A percentile compares a stretch with the other conserved stretches of the same genome.
phyloP scores from a whole-genome alignment of 192 early-diverging fungal genomes.

The Gryganskiella cystojenkinii region DNA sequence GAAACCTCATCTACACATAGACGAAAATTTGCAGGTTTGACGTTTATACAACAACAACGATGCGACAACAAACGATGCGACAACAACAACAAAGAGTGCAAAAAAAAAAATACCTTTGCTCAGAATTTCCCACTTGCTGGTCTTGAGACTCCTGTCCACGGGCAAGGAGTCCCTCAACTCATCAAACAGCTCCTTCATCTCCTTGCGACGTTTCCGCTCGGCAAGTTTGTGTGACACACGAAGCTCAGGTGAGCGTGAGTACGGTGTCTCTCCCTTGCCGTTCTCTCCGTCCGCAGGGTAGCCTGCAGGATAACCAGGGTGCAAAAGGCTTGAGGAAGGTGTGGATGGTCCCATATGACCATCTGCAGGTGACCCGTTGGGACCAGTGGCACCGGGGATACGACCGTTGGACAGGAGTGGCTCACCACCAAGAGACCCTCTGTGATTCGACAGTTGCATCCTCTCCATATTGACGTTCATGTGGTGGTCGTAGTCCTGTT shows the following conservation, averaged over 20 bases:
- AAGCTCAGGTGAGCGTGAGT: constrained; percentile 81
- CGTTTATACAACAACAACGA: constrained; percentile 13
- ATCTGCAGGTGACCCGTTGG: not conserved
- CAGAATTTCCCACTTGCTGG: constrained; percentile 93
- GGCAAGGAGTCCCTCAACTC: constrained; percentile 83
- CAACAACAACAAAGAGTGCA: too few relatives aligned
- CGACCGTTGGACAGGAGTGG: not conserved
- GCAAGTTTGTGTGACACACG: constrained; percentile 89
- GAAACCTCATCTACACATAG: too few relatives aligned
- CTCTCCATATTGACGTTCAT: constrained; percentile 48
- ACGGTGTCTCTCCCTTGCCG: constrained; percentile 63
- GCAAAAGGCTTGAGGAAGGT: constrained; percentile 7
- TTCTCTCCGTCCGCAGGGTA: constrained; percentile 9
- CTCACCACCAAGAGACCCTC: constrained; percentile 9
- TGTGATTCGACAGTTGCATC: constrained; percentile 33
- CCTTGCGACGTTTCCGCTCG: constrained; percentile 86
- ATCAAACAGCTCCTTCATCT: constrained; percentile 95
- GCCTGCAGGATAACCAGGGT: constrained; percentile 41
- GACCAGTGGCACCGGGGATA: not conserved
- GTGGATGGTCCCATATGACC: not conserved
- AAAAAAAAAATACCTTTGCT: constrained; percentile 93
- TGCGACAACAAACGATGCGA: too few relatives aligned
- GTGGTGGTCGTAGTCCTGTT: constrained; percentile 43
- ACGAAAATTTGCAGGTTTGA: too few relatives aligned
- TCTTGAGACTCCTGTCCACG: constrained; percentile 80